These are phyloP conservation scores for Canavalia ensiformis DNA, from an alignment of 306 rosid species.

Conservation along the genomic window DNA sequence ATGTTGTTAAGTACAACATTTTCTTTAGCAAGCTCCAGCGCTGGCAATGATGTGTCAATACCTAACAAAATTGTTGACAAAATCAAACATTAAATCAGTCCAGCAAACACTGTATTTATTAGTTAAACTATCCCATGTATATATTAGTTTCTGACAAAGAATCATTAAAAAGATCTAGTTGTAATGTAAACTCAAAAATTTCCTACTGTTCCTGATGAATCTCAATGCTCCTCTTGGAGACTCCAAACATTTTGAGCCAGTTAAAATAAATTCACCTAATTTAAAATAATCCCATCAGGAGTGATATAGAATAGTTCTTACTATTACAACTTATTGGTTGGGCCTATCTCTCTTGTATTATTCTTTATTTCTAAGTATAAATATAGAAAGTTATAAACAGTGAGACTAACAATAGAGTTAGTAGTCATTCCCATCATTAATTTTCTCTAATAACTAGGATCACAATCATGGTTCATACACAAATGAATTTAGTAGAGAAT, in stretches of 20 bases:
- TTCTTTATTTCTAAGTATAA: neutral
- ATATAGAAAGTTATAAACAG: neutral
- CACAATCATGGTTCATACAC: neutral
- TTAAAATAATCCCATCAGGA: conserved; percentile 3
- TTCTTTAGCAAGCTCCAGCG: conserved; percentile 89
- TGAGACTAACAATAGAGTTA: neutral
- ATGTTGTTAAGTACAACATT: conserved; percentile 76
- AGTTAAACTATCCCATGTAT: neutral
- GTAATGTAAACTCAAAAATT: conserved; percentile 19
- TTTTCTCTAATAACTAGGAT: neutral
- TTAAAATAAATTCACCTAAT: conserved; percentile 28
- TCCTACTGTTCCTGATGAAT: conserved; percentile 20
- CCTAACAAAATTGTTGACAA: conserved; percentile 58
- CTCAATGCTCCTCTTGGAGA: conserved; percentile 13
- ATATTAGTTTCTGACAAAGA: conserved; percentile 6
- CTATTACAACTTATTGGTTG: neutral
- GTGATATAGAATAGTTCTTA: neutral
- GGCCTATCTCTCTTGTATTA: neutral
- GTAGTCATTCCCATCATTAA: neutral
- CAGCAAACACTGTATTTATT: conserved; percentile 14
- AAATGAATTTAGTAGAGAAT: conserved; percentile 10
- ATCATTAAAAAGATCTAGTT: neutral
- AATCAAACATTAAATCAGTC: conserved; percentile 39
- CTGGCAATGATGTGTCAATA: conserved; percentile 80
- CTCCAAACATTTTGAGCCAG: neutral